phyloP scores from a whole-genome alignment of 306 rosid species.

The Astragalus glycyphyllos region DNA sequence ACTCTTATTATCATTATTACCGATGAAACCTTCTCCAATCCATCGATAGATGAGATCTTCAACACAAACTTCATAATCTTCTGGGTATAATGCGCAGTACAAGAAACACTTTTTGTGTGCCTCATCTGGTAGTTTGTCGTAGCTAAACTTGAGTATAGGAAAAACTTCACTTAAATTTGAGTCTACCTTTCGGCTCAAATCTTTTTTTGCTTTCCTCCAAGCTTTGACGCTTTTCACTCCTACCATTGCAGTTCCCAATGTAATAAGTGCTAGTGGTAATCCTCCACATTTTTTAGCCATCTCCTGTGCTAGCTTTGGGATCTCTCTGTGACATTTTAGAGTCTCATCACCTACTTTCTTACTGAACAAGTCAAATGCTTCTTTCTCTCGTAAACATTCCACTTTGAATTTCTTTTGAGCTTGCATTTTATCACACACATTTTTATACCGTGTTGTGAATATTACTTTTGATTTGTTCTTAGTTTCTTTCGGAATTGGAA shows the following conservation, averaged over 20 bases:
- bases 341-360: conserved; percentile 31
- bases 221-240: not conserved
- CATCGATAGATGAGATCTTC: conserved; percentile 16
- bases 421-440: conserved; percentile 46
- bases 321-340: not conserved
- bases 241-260: conserved; percentile 37
- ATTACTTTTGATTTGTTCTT: conserved; percentile 27
- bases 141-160: too few species aligned
- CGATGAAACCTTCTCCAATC: conserved; percentile 30
- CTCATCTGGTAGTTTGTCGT: not conserved
- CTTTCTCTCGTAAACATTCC: conserved; percentile 1
- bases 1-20: not conserved
- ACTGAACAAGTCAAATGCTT: conserved; percentile 38
- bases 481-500: not conserved
- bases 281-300: conserved; percentile 16
- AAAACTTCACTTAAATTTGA: too few species aligned
- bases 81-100: conserved; percentile 39
- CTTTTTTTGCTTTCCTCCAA: conserved; percentile 11
- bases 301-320: conserved; percentile 1
- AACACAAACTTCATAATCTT: not conserved
- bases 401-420: conserved; percentile 18
- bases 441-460: conserved; percentile 37
- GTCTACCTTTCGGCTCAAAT: not conserved
- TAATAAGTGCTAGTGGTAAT: conserved; percentile 39
- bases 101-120: conserved; percentile 28